phyloP scores from a whole-genome alignment of 2,329 filamentous ascomycete genomes.

The Coniella vitis region DNA sequence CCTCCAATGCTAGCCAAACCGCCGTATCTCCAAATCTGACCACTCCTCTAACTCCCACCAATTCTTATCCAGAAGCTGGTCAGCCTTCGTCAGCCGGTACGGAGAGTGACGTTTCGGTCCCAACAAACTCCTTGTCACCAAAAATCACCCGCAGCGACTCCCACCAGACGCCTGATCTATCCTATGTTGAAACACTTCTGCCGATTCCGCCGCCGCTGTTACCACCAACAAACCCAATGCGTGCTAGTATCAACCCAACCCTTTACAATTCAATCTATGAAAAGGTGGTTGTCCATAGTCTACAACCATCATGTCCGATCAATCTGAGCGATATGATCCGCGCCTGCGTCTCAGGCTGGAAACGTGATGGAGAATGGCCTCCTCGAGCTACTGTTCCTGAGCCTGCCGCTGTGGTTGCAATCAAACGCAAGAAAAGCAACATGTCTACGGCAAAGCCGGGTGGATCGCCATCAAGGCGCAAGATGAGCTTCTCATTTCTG shows the following conservation, averaged over 20 bases:
- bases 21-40: slow-evolving; percentile 16
- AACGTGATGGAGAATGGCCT: slow-evolving; percentile 89
- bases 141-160: slow-evolving; percentile 16
- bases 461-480: slow-evolving; percentile 1
- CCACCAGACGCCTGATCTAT: slow-evolving; percentile 20
- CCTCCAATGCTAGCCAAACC: slow-evolving; percentile 29
- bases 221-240: slow-evolving; percentile 66
- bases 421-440: slow-evolving; percentile 32
- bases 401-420: slow-evolving; percentile 31
- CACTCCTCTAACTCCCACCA: slow-evolving; percentile 22
- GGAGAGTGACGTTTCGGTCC: slow-evolving; percentile 15
- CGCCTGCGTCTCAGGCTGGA: slow-evolving; percentile 84
- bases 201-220: slow-evolving; percentile 70
- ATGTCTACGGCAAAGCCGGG: slow-evolving; percentile 6
- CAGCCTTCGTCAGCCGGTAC: slow-evolving; percentile 1
- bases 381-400: slow-evolving; percentile 50
- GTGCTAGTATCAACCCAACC: slow-evolving; percentile 64
- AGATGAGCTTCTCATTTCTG: slow-evolving; percentile 22
- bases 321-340: slow-evolving; percentile 77
- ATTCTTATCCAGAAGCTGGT: slow-evolving; percentile 6
- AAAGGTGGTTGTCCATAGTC: slow-evolving; percentile 73
- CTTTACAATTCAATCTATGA: slow-evolving; percentile 81
- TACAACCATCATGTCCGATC: slow-evolving; percentile 81
- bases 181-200: slow-evolving; percentile 56
- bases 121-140: slow-evolving; percentile 11